Evolutionary conservation across 139 green algal species (phyloP), one percentile per base, ranked within the genome.

Genomic region (Auxenochlorella pyrenoidosa): DNA sequence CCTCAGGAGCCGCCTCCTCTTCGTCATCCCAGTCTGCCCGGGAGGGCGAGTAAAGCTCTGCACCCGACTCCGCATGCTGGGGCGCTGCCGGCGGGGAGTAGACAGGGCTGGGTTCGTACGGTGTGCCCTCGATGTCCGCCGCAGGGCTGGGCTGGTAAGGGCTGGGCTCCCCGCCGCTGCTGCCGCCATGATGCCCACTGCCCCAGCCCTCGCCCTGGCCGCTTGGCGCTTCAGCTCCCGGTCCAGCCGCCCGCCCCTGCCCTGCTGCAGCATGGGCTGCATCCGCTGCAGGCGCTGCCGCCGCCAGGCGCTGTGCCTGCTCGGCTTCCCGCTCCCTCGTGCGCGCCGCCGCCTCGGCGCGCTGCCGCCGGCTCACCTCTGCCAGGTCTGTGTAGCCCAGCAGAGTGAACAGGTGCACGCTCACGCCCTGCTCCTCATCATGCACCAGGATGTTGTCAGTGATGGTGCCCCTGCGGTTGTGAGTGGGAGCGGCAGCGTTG

Each of bases 351-450:
- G 51, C 78, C 51, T 36, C 78, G 18, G 43, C 78, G 22, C 78
- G 78, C 51, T 68, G 78, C 78, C 51, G 51, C 78, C 51, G 51
- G 47, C 34, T 47, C 30, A 68, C 82, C 18, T 79, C 82, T 22
- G 75, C 60, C 75, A 75, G 44, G 10, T 22, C 79, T 54, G 34
- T 21, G 21, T 84, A 87, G 41, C 47, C 51, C 16, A 88, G 75
- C 47, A 91, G 44, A 19, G 65, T n/a, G 26, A 84, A 78, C 4
- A 91, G 44, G 26, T 63, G 75, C 54, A 83, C 59, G 38, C 66
- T 85, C 30, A 91, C 16, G 26, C 88, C 88, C 40, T 75, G 65
- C 36, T 87, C 88, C 58, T 86, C 84, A 21, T 91, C 88, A 32
- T 91, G 85, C 43, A 91, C 78, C 77, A 90, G 65, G 30, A 83